Base-by-base conservation (phyloP, 2,329 filamentous ascomycete species). In the Exophiala aquamarina region DNA sequence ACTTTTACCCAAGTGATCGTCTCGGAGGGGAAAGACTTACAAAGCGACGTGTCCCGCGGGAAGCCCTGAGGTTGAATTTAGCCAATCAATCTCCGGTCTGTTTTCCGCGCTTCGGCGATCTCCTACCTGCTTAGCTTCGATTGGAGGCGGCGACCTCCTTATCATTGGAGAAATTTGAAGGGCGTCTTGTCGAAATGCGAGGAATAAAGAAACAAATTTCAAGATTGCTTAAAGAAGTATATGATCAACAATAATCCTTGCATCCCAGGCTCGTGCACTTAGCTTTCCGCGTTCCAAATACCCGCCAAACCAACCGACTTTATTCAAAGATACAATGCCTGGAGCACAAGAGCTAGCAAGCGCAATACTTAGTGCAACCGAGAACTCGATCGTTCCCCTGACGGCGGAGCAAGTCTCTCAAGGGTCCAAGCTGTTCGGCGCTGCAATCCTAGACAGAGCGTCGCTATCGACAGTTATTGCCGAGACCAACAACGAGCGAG, bases 351-450 rank as follows among this genome's bases (percentile, higher is more conserved):
- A 49, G 3, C 37, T 55, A 6, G 52, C 49, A 3, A 35, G 41
- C 5, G 49, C 49, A 8, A 36, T 55, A n/a, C 49, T 55, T 23
- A n/a, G 32, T 2, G 42, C 47, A 5, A 55, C 52, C 6, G 75
- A 79, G 57, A 34, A 66, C 2, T 57, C 66, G 31, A 75, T 82
- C 36, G 68, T 81, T 29, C 77, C 77, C 0, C 67, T 81, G 17
- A 81, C 78, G 1, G 62, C 61, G 0, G 53, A 62, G 7, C 76
- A 76, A 28, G 75, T 81, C 34, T 64, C 70, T 0, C 73, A 73
- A 0, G 78, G 78, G 41, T 75, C 70, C 62, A 81, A 81, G 55
- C 64, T 81, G 28, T 81, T 81, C 55, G 78, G 78, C 11, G 78
- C 78, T 3, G 76, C 78, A 8, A 75, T 82, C 49, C 66, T 81